These are phyloP conservation scores for Syncephalastrum contaminatum DNA, from an alignment of 371 early-diverging fungal species.

Conservation along the genomic window DNA sequence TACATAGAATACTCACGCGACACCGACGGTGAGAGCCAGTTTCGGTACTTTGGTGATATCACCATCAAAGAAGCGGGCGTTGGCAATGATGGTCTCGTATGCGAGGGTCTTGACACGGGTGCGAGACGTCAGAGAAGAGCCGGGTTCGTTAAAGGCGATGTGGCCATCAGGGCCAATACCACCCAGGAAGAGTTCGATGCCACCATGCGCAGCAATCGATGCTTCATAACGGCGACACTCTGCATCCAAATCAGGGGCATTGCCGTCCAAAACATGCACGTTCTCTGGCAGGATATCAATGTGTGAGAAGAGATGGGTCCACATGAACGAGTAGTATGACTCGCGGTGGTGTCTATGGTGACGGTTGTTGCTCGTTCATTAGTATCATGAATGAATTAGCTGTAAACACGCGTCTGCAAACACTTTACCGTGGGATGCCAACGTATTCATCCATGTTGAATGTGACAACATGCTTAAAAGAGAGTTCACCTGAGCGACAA, in stretches of 20 bases:
- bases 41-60: slow-evolving; percentile 89
- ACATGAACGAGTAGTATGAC: slow-evolving; percentile 89
- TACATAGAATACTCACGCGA: slow-evolving; percentile 55
- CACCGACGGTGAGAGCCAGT: slow-evolving; percentile 86
- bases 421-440: slow-evolving; percentile 34
- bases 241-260: slow-evolving; percentile 75
- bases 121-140: slow-evolving; percentile 81
- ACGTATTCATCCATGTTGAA: slow-evolving; percentile 82
- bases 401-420: no score
- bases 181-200: slow-evolving; percentile 82
- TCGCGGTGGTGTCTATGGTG: slow-evolving; percentile 68
- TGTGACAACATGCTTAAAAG: slow-evolving; percentile 63
- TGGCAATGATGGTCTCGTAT: slow-evolving; percentile 89
- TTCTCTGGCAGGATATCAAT: slow-evolving; percentile 78
- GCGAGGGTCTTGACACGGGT: slow-evolving; percentile 90
- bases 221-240: slow-evolving; percentile 82
- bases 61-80: slow-evolving; percentile 85
- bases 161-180: slow-evolving; percentile 91
- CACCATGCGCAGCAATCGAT: slow-evolving; percentile 74
- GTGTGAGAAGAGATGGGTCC: slow-evolving; percentile 80
- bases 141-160: slow-evolving; percentile 91
- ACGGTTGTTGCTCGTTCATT: background rate
- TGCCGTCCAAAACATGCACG: slow-evolving; percentile 83
- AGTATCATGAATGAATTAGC: background rate
- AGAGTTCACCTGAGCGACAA: slow-evolving; percentile 56